These are phyloP conservation scores for Scleroderma bovista DNA, from an alignment of 768 basidiomycete species.

Conservation along the genomic window DNA sequence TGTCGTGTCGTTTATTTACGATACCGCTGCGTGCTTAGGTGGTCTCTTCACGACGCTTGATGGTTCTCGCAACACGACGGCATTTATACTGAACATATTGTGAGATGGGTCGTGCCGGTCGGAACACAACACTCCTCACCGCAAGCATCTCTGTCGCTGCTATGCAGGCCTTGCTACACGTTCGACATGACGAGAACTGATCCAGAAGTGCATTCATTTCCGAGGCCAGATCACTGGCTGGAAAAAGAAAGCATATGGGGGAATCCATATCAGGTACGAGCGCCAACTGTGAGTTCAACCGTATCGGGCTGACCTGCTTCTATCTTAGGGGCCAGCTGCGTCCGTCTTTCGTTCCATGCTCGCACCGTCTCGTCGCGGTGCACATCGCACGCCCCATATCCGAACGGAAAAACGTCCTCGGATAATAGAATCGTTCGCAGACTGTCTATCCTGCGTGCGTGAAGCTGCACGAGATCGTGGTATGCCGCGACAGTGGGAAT, in stretches of 20 bases:
- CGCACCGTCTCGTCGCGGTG: conserved; percentile 42
- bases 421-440: conserved; percentile 47
- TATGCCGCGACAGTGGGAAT: conserved; percentile 59
- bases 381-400: conserved; percentile 56
- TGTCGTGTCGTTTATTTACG: not conserved
- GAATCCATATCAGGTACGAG: not conserved
- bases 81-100: conserved; percentile 52
- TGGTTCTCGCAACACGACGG: conserved; percentile 43
- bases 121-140: conserved; percentile 32
- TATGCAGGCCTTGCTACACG: conserved; percentile 53
- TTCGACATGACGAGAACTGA: conserved; percentile 43
- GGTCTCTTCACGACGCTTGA: conserved; percentile 37
- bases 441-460: conserved; percentile 48
- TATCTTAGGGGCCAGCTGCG: conserved; percentile 39
- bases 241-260: not conserved
- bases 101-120: conserved; percentile 4
- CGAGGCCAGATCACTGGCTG: conserved; percentile 61
- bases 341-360: conserved; percentile 50
- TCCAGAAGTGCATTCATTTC: conserved; percentile 56
- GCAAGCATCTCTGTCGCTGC: conserved; percentile 68
- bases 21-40: conserved; percentile 4
- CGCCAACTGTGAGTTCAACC: conserved; percentile 7
- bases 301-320: conserved; percentile 44
- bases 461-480: conserved; percentile 57
- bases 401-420: conserved; percentile 69